A percentile compares a stretch with the other conserved stretches of the same genome.
Conservation (phyloP, 306 rosid genomes). For the Biancaea sappan region DNA sequence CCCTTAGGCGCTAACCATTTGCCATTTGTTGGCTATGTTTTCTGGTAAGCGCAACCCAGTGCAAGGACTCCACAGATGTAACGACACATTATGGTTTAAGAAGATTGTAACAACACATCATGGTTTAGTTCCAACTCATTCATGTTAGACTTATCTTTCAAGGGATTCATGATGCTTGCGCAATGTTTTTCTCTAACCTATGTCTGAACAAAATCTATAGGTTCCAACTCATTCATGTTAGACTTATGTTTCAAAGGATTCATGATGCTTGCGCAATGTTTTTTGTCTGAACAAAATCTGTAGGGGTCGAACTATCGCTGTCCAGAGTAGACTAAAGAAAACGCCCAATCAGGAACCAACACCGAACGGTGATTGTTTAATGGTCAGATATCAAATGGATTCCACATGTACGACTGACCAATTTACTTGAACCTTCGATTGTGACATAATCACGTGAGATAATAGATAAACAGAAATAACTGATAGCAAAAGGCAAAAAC, state of each 20-base stretch:
- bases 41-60: neutral
- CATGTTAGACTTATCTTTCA: constrained; percentile 31
- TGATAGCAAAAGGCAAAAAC: too few species aligned
- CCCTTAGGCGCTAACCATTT: too few species aligned
- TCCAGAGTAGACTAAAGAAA: constrained; percentile 29
- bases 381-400: too few species aligned
- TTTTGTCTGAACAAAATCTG: constrained; percentile 28
- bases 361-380: neutral
- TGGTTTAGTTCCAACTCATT: constrained; percentile 25
- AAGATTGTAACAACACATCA: neutral
- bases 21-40: too few species aligned
- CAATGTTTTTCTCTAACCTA: too few species aligned
- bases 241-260: constrained; percentile 33
- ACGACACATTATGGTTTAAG: too few species aligned
- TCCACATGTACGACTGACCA: too few species aligned
- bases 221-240: constrained; percentile 14
- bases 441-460: too few species aligned
- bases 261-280: constrained; percentile 39
- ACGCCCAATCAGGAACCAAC: constrained; percentile 17
- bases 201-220: constrained; percentile 20
- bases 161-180: constrained; percentile 38
- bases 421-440: too few species aligned
- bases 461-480: too few species aligned
- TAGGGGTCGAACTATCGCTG: constrained; percentile 17
- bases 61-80: neutral